phyloP scores from a whole-genome alignment of 2,329 filamentous ascomycete genomes.

The Cercospora sp. region DNA sequence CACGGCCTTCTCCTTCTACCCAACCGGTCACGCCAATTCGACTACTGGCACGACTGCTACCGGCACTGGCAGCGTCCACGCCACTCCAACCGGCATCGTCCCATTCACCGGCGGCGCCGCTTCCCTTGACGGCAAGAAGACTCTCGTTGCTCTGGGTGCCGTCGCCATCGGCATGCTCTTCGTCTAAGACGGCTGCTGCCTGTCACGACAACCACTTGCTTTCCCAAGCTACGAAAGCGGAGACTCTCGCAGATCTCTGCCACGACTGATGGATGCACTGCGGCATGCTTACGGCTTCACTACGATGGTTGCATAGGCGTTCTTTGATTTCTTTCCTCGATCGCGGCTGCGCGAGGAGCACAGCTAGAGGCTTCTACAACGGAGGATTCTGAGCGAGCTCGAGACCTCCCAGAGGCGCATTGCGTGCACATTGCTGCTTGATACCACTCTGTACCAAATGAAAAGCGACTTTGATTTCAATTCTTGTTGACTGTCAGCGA shows the following conservation, averaged over 20 bases:
- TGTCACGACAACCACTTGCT: background rate
- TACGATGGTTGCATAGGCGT: background rate
- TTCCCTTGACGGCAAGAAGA: background rate
- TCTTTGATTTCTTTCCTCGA: background rate
- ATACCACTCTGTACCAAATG: background rate
- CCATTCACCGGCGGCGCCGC: slow-evolving; percentile 10
- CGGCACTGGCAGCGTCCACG: background rate
- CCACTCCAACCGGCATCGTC: slow-evolving; percentile 6
- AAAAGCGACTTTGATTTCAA: background rate
- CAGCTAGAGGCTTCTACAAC: background rate
- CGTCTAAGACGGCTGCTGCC: background rate
- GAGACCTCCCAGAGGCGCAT: background rate
- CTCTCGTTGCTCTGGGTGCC: slow-evolving; percentile 10
- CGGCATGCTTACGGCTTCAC: slow-evolving; percentile 1
- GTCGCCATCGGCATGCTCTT: slow-evolving; percentile 12
- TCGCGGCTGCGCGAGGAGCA: background rate
- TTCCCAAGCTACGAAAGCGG: background rate
- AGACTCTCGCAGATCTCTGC: background rate
- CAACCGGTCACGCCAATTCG: slow-evolving; percentile 6
- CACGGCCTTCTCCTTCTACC: slow-evolving; percentile 1
- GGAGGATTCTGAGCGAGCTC: background rate
- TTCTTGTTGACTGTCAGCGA: background rate
- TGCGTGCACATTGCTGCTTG: background rate
- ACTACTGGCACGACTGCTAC: background rate
- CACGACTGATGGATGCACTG: background rate